phyloP scores from a whole-genome alignment of 148 eudicot genomes.

The Rhododendron molle region DNA sequence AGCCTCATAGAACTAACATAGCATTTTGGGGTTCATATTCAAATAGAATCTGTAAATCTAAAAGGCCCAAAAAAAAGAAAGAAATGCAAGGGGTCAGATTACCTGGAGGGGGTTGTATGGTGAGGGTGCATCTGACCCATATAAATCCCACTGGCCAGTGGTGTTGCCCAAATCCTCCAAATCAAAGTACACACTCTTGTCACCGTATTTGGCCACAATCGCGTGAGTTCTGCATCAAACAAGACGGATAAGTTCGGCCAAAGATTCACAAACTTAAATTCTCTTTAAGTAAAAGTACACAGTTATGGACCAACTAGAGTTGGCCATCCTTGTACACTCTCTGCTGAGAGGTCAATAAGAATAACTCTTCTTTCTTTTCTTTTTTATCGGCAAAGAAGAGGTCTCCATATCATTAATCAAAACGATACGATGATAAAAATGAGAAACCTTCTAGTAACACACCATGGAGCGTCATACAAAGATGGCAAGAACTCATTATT shows the following conservation, averaged over 20 bases:
- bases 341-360: not conserved
- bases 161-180: constrained; percentile 95
- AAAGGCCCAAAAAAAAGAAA: not conserved
- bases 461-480: no score
- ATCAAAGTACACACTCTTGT: constrained; percentile 95
- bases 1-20: not conserved
- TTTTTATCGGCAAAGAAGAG: no score
- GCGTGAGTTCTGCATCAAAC: constrained; percentile 43
- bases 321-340: not conserved
- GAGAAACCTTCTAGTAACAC: no score
- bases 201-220: constrained; percentile 91
- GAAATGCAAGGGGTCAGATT: not conserved
- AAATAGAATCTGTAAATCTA: not conserved
- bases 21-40: not conserved
- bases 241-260: not conserved
- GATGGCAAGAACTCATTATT: no score
- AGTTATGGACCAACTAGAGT: not conserved
- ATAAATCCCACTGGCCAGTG: constrained; percentile 97
- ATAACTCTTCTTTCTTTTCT: no score
- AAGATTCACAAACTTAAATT: not conserved
- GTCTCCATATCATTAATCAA: no score
- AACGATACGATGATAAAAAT: no score
- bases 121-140: constrained; percentile 99
- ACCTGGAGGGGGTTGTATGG: constrained; percentile 97
- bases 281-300: not conserved